phyloP scores from a whole-genome alignment of 2,329 filamentous ascomycete species.

The Diatrype stigma region DNA sequence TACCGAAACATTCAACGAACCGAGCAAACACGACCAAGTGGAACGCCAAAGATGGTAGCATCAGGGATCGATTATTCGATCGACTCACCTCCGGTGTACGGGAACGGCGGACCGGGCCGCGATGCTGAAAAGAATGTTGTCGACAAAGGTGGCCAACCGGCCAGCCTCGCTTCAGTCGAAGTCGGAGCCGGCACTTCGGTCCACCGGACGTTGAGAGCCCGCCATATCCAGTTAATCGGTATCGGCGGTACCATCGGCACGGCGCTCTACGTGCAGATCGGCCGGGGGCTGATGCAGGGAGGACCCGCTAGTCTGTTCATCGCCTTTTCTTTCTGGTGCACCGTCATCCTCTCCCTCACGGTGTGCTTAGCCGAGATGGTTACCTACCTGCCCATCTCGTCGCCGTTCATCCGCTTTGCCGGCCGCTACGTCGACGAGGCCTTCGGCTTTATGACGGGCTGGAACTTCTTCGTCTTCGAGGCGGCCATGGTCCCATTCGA shows the following conservation, averaged over 20 bases:
- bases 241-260: slow-evolving; percentile 64
- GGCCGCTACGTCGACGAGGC: slow-evolving; percentile 72
- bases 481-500: slow-evolving; percentile 65
- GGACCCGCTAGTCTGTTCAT: slow-evolving; percentile 56
- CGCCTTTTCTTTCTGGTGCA: slow-evolving; percentile 59
- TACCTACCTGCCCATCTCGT: slow-evolving; percentile 70
- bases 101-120: slow-evolving; percentile 1
- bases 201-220: slow-evolving; percentile 49
- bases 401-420: slow-evolving; percentile 74
- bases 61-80: slow-evolving; percentile 13
- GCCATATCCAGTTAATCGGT: slow-evolving; percentile 57
- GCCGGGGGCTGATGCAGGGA: slow-evolving; percentile 52
- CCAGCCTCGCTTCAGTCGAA: slow-evolving; percentile 10
- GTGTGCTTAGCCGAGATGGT: slow-evolving; percentile 71
- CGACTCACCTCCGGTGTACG: slow-evolving; percentile 7
- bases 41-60: slow-evolving; percentile 14
- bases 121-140: slow-evolving; percentile 15
- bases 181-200: slow-evolving; percentile 36
- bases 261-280: slow-evolving; percentile 57
- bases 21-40: background rate
- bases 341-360: slow-evolving; percentile 56
- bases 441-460: slow-evolving; percentile 68
- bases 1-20: background rate
- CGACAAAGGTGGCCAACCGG: slow-evolving; percentile 6
- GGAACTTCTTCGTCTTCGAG: slow-evolving; percentile 71